Evolutionary conservation across 306 rosid species (phyloP).

Genomic region (Mimosa bimucronata): DNA sequence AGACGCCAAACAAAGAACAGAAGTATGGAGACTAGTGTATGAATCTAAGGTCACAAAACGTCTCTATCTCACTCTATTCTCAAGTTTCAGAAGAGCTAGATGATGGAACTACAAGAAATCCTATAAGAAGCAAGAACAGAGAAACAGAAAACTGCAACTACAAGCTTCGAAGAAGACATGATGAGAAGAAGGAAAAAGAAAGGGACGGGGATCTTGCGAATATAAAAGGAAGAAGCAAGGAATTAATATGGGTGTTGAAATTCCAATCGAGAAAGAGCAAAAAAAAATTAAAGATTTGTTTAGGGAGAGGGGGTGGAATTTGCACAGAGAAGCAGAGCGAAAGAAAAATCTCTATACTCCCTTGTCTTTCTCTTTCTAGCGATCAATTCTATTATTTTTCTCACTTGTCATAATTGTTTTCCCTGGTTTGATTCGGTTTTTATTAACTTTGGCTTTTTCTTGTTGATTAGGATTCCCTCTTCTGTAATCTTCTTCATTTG

Average conservation of each 20-base stretch:
- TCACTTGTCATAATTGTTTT: constrained; percentile 17
- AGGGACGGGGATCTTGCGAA: constrained; percentile 76
- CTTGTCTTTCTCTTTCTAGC: background rate
- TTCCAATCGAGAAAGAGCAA: constrained; percentile 19
- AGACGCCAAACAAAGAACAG: no score
- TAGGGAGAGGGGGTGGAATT: constrained; percentile 20
- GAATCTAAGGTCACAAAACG: no score
- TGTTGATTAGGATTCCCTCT: background rate
- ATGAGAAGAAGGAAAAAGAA: constrained; percentile 23
- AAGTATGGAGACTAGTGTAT: no score
- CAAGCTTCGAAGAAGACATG: constrained; percentile 42
- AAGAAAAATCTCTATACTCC: no score
- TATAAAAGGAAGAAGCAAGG: constrained; percentile 64
- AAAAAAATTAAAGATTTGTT: no score
- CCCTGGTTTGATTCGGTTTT: background rate
- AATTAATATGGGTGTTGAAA: constrained; percentile 59
- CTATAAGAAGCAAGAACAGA: background rate
- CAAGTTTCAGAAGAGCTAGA: constrained; percentile 46
- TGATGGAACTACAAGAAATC: constrained; percentile 19
- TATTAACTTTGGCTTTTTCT: background rate
- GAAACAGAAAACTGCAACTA: constrained; percentile 16
- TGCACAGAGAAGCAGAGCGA: constrained; percentile 9
- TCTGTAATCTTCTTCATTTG: background rate
- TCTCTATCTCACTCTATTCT: background rate
- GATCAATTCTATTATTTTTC: background rate